phyloP scores from a whole-genome alignment of 495 filamentous ascomycete species.

The Rhypophila decipiens region DNA sequence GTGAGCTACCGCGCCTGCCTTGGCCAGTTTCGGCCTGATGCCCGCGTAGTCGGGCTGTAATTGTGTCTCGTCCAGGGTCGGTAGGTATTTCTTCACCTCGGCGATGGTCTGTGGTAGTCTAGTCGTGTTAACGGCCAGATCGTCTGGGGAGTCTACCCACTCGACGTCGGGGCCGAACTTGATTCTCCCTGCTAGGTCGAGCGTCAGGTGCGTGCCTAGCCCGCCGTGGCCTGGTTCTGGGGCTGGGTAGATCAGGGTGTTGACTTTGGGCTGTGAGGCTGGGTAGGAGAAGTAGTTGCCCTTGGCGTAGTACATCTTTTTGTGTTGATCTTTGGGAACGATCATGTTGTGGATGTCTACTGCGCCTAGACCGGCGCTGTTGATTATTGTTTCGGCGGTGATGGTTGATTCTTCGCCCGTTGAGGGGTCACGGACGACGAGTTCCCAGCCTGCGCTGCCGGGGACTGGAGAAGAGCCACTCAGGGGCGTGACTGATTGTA shows the following conservation, averaged over 20 bases:
- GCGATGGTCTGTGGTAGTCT: conserved; percentile 59
- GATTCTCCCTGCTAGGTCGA: conserved; percentile 79
- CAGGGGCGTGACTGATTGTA: conserved; percentile 53
- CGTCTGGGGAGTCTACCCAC: conserved; percentile 58
- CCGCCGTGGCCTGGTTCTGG: conserved; percentile 74
- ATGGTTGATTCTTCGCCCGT: conserved; percentile 49
- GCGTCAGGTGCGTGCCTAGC: conserved; percentile 86
- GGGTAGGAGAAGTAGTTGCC: conserved; percentile 91
- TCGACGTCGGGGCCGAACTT: conserved; percentile 95
- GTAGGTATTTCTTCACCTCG: conserved; percentile 76
- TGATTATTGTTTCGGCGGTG: conserved; percentile 70
- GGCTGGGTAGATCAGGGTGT: conserved; percentile 79
- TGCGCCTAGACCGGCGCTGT: conserved; percentile 77
- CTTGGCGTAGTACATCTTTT: conserved; percentile 75
- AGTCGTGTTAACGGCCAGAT: conserved; percentile 42
- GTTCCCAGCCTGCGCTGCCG: conserved; percentile 42
- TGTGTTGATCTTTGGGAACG: conserved; percentile 51
- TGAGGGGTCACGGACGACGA: conserved; percentile 35
- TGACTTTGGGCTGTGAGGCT: conserved; percentile 55
- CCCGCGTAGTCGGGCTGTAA: conserved; percentile 85
- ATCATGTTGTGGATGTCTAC: conserved; percentile 77
- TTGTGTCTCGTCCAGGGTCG: conserved; percentile 56
- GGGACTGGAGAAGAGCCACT: neutral
- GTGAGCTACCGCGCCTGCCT: conserved; percentile 47
- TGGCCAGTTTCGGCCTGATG: conserved; percentile 78